Base-by-base conservation (phyloP, 768 basidiomycete species). In the Phaffia australis region DNA sequence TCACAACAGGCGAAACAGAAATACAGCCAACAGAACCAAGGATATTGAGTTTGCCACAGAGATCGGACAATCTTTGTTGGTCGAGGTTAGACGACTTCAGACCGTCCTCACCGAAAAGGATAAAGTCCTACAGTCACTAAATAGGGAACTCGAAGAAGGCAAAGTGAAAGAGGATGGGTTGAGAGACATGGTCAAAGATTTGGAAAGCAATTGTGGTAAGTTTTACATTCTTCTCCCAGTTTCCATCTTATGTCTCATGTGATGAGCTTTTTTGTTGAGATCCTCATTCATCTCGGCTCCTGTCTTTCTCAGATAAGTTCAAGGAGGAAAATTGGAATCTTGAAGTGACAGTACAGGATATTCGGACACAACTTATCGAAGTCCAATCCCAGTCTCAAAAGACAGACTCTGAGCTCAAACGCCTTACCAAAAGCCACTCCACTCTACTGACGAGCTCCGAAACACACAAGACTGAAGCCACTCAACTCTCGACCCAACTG, bases 281-380 rank as follows among this genome's bases (percentile, higher is more conserved):
- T 27, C 51, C 16, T 52, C 27, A n/a, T 52, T 18, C 8, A 66
- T 56, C 56, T 64, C 19, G 27, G 23, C 30, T 56, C 42, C 5
- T 4, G 4, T 6, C 18, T n/a, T 14, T 0, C 56, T 15, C 73
- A 87, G 94, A 97, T 75, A 90, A 91, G 70, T 94, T 85, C 83
- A 91, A 91, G 78, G 94, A 98, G 78, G 91, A 93, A 78, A 98
- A 95, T 75, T 98, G 95, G 95, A 94, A 98, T 74, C 84, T 97
- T 65, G 94, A 98, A 79, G 91, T 97, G 58, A 83, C 83, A 19
- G 79, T 91, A 32, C 94, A 98, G 75, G 92, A 95, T 67, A 81
- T 92, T 27, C 85, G 86, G 49, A 78, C 82, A 0, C 84, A 88
- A 70, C 80, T 87, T 56, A 74, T 81, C 35, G 85, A 87, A 58